Percentiles rank a stretch among this genome's conserved stretches.
Evolutionary conservation across 441 rosid species (phyloP).

Genomic region (Raphanus hybrid): DNA sequence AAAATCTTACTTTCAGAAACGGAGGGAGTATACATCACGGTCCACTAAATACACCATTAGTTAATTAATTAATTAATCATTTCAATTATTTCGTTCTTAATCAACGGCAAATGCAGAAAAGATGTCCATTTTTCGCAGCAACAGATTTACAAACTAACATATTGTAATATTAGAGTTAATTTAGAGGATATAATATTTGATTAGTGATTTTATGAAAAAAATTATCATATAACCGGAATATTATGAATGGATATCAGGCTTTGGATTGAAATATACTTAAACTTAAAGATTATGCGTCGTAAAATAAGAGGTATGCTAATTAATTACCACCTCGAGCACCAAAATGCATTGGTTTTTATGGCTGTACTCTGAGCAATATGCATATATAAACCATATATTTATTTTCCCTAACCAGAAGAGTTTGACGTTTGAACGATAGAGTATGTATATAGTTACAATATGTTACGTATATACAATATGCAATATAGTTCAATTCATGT

Average conservation of each 20-base stretch:
- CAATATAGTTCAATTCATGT: slow-evolving; percentile 39
- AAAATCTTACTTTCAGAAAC: no score
- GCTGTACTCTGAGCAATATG: not conserved
- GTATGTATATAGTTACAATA: slow-evolving; percentile 6
- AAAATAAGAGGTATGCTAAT: not conserved
- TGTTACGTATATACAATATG: slow-evolving; percentile 9
- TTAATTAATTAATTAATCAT: not conserved
- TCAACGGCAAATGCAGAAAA: not conserved
- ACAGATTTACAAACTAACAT: no score
- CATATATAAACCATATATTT: slow-evolving; percentile 1
- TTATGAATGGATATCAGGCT: no score
- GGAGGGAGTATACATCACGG: slow-evolving; percentile 23
- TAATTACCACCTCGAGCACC: slow-evolving; percentile 41
- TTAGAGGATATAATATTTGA: no score
- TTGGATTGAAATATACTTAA: no score
- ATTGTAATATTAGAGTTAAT: no score
- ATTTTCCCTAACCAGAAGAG: slow-evolving; percentile 5
- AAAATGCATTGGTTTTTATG: slow-evolving; percentile 26
- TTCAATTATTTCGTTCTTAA: not conserved
- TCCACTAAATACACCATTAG: slow-evolving; percentile 22
- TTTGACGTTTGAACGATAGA: slow-evolving; percentile 14
- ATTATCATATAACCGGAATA: no score
- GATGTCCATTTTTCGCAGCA: no score
- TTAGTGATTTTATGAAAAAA: no score
- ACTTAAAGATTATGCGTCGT: not conserved